Conservation (phyloP, 768 basidiomycete genomes). For the Agaricus sinodeliciosus region DNA sequence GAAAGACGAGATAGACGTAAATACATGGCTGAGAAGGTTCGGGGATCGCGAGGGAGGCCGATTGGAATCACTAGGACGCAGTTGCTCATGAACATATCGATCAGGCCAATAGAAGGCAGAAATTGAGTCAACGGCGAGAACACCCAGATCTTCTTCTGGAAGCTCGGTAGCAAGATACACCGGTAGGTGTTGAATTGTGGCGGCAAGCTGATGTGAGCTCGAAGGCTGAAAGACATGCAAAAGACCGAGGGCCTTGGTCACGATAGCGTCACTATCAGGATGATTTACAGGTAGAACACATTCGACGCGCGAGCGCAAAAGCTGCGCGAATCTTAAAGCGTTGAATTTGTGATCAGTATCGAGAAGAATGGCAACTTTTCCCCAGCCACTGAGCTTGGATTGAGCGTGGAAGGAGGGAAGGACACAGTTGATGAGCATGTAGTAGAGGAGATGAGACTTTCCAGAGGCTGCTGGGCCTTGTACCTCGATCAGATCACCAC, state of each 20-base stretch:
- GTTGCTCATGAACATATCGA: constrained; percentile 55
- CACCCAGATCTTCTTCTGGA: constrained; percentile 48
- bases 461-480: constrained; percentile 71
- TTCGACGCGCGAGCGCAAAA: constrained; percentile 44
- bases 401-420: constrained; percentile 33
- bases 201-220: constrained; percentile 64
- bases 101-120: constrained; percentile 78
- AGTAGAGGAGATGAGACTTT: constrained; percentile 74
- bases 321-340: constrained; percentile 40
- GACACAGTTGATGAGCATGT: constrained; percentile 53
- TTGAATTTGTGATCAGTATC: constrained; percentile 70
- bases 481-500: constrained; percentile 68
- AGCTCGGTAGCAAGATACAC: constrained; percentile 43
- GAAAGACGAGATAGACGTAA: constrained; percentile 28
- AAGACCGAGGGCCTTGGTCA: constrained; percentile 33
- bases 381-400: constrained; percentile 47
- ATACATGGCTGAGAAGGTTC: constrained; percentile 33
- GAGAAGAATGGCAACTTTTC: constrained; percentile 57
- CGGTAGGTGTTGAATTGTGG: constrained; percentile 53
- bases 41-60: constrained; percentile 10
- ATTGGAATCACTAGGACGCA: constrained; percentile 19
- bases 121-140: constrained; percentile 71
- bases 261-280: constrained; percentile 10
- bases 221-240: constrained; percentile 67
- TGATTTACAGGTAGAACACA: constrained; percentile 21